Evolutionary conservation across 352 stramenopile genomes (phyloP), one percentile per base, ranked within the genome.

Genomic region (Phytophthora agathidicida): DNA sequence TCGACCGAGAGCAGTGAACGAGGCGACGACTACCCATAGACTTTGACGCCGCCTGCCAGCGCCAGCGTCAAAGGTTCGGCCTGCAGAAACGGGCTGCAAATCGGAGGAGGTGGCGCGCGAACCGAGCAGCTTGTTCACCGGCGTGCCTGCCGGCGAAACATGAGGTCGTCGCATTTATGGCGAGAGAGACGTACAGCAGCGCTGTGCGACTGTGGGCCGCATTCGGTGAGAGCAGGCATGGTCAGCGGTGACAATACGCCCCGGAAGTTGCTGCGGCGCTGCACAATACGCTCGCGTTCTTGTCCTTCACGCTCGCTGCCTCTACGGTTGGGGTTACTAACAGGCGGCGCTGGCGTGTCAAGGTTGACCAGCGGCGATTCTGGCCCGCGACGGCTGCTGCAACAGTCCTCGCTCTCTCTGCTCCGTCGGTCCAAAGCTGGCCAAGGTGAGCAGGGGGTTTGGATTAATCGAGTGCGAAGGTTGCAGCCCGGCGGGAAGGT

Each of bases 321-420:
- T 55, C 35, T 57, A 37, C 23, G 23, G 33, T 44, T 64, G 14
- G 55, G 41, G 45, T 51, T 52, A 58, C 27, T 47, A 53, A 59
- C 56, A 65, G 24, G 39, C 39, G 56, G 47, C 20, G 24, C n/a
- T 17, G 19, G 23, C 7, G 16, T 65, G 47, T 65, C 47, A 51
- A 32, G 27, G 30, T 43, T 49, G 39, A 41, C 31, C 27, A 49
- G 42, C 41, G 52, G 28, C 19, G 42, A 42, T 39, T 60, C 27
- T 14, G 19, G 31, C 23, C 37, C 43, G 38, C 24, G 0, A 36
- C 49, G 24, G 30, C 38, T 32, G 43, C 33, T 54, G 24, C 33
- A 54, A 20, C 49, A 65, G 20, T 28, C 38, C 31, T 42, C 48
- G 42, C 57, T 60, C 58, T 59, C 58, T 61, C 58, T 68, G 22